Evolutionary conservation across 2,329 filamentous ascomycete genomes (phyloP).

Genomic region (Penicillium nordicum): DNA sequence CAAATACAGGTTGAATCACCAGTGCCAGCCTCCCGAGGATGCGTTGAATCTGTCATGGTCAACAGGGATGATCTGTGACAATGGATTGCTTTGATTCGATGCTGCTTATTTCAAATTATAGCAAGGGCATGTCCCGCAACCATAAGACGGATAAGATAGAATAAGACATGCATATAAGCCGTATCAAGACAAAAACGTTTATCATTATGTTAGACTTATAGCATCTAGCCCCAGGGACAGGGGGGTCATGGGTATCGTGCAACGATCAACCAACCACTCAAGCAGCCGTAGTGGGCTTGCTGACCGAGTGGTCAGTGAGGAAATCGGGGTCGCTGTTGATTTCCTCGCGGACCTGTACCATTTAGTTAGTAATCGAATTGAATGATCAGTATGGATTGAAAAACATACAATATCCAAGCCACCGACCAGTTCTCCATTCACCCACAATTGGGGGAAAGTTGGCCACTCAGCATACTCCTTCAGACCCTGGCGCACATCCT

Average conservation of each 20-base stretch:
- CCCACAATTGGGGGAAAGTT: constrained; percentile 93
- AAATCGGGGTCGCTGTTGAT: constrained; percentile 79
- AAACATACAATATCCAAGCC: constrained; percentile 88
- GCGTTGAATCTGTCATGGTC: not conserved
- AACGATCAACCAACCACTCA: constrained; percentile 11
- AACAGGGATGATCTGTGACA: not conserved
- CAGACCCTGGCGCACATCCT: constrained; percentile 91
- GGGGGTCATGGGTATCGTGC: constrained; percentile 21
- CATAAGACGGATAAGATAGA: not conserved
- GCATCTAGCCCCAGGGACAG: constrained; percentile 12
- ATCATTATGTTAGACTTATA: constrained; percentile 18
- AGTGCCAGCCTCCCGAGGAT: not conserved
- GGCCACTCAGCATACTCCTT: constrained; percentile 99
- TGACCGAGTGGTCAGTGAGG: constrained; percentile 66
- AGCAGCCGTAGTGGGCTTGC: constrained; percentile 28
- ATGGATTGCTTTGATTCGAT: not conserved
- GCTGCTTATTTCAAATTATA: not conserved
- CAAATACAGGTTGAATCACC: not conserved
- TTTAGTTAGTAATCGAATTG: constrained; percentile 12
- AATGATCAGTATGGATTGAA: not conserved
- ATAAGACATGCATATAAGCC: not conserved
- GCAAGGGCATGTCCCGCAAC: not conserved
- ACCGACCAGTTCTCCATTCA: constrained; percentile 84
- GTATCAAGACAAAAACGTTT: constrained; percentile 16
- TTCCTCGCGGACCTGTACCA: constrained; percentile 80